These are phyloP conservation scores for Aspergillus tanneri DNA, from an alignment of 2,329 filamentous ascomycete genomes.

Conservation along the genomic window DNA sequence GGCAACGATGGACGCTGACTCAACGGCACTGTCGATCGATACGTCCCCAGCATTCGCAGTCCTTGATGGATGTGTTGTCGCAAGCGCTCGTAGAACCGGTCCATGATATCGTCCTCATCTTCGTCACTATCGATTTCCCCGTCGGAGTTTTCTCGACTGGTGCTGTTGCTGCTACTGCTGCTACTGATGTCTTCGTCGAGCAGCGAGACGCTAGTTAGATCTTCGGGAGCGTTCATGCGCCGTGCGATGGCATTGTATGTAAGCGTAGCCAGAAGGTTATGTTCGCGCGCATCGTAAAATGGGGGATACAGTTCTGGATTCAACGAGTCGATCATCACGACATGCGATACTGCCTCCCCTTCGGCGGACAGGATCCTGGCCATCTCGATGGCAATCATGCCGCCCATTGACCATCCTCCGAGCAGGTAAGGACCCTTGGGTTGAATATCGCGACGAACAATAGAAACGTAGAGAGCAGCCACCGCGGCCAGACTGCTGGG, in stretches of 20 bases:
- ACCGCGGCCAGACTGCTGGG: conserved; percentile 6
- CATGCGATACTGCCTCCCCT: conserved; percentile 4
- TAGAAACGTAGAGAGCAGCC: conserved; percentile 2
- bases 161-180: background rate
- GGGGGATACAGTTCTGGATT: background rate
- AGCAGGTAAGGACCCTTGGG: conserved; percentile 11
- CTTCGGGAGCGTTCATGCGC: background rate
- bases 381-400: conserved; percentile 11
- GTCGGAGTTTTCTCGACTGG: background rate
- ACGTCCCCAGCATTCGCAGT: background rate
- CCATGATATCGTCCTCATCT: background rate
- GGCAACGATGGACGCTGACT: background rate
- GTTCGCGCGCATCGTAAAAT: background rate
- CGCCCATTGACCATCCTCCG: conserved; percentile 11
- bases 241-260: background rate
- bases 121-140: background rate
- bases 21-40: background rate
- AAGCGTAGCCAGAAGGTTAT: background rate
- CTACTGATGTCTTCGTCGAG: background rate
- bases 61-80: background rate
- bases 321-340: background rate
- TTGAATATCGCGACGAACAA: conserved; percentile 7
- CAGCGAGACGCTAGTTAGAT: background rate
- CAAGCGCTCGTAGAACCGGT: background rate
- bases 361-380: conserved; percentile 1